phyloP scores from a whole-genome alignment of 2,329 filamentous ascomycete species.

The Onygena corvina region DNA sequence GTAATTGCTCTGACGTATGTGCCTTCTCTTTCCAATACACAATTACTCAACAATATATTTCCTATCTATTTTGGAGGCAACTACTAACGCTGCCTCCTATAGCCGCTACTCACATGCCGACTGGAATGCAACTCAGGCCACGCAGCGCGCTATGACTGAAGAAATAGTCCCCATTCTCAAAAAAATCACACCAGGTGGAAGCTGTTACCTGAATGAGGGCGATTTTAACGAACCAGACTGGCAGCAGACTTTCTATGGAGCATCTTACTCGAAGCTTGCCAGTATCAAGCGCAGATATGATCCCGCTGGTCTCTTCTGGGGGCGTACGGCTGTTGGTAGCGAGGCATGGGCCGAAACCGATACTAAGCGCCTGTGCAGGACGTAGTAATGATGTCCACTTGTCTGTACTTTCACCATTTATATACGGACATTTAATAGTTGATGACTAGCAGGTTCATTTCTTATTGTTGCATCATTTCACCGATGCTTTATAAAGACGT shows the following conservation, averaged over 20 bases:
- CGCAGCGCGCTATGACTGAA: background rate
- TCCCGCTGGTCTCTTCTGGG: constrained; percentile 36
- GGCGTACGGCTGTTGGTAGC: constrained; percentile 39
- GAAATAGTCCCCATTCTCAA: background rate
- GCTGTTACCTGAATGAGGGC: constrained; percentile 33
- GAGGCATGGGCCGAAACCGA: constrained; percentile 23
- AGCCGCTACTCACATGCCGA: background rate
- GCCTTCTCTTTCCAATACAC: no score
- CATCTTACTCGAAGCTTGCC: constrained; percentile 23
- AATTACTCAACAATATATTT: no score
- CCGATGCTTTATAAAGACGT: background rate
- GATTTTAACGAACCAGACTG: constrained; percentile 27
- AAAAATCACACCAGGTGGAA: constrained; percentile 22
- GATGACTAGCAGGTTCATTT: background rate
- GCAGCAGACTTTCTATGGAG: constrained; percentile 32
- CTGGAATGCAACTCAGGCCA: background rate
- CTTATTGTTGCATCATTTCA: background rate
- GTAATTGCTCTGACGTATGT: background rate
- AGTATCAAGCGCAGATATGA: constrained; percentile 33
- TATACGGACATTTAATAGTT: background rate
- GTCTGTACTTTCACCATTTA: background rate
- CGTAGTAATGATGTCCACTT: background rate
- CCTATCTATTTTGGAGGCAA: no score
- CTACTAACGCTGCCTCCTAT: background rate
- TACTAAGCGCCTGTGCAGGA: background rate